These are phyloP conservation scores for Chamaecrista fasciculata DNA, from an alignment of 306 rosid genomes.

Conservation along the genomic window DNA sequence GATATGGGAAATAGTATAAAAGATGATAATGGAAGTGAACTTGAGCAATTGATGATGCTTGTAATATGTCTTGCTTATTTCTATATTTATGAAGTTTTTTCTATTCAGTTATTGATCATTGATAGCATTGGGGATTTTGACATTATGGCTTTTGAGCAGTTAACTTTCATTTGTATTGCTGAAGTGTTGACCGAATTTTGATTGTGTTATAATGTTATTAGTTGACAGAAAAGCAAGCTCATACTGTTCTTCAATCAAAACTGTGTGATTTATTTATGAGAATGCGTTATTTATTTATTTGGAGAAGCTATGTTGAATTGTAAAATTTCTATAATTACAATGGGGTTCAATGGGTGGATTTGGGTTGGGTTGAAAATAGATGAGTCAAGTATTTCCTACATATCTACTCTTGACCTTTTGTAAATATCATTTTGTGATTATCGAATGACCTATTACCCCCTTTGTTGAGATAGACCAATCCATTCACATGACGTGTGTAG, in stretches of 20 bases:
- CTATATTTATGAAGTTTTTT: too few species aligned
- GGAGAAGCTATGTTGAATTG: not conserved
- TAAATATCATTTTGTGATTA: too few species aligned
- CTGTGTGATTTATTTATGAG: not conserved
- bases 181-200: conserved; percentile 3
- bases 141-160: not conserved
- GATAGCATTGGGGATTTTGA: not conserved
- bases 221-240: not conserved
- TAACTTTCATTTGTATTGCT: not conserved
- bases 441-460: too few species aligned
- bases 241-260: not conserved
- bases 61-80: not conserved
- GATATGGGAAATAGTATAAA: not conserved
- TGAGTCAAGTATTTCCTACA: too few species aligned
- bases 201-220: not conserved
- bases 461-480: too few species aligned
- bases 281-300: not conserved
- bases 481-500: too few species aligned
- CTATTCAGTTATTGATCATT: not conserved
- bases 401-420: too few species aligned
- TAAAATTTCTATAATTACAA: not conserved
- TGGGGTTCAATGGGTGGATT: too few species aligned
- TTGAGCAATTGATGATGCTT: not conserved
- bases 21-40: too few species aligned
- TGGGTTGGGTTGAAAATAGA: too few species aligned